Base-by-base conservation (phyloP, 108 stramenopile species). In the Pseudonitzschia multiseries region DNA sequence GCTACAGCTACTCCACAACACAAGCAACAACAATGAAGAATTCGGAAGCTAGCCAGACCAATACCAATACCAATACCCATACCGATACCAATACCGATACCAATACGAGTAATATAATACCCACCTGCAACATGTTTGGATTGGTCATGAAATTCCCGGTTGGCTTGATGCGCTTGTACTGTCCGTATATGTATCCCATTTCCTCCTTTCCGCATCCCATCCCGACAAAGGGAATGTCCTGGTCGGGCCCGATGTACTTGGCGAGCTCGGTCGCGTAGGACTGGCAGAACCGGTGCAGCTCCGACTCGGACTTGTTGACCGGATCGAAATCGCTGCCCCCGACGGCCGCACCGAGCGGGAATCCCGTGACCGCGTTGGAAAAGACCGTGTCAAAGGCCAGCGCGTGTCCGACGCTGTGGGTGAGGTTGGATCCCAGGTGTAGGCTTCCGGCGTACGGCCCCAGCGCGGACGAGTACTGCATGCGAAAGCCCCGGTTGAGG, bases 311-410 rank as follows among this genome's bases (percentile, higher is more conserved):
- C 84, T 98, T 98, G 79, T 92, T 87, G 46, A 84, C 71, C 2
- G 99, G 99, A 75, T 99, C 92, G 68, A 99, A 97, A 78, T 99
- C 97, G 22, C 94, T 64, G 21, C 99, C 99, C 12, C 99, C 99
- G 20, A 88, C 93, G 26, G 96, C 96, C 2, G 95, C 95, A 15
- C 98, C 97, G 36, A 96, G 65, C 61, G 83, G 77, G 69, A 86
- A 89, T 3, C 95, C 96, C 2, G 98, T 97, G 69, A 98, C 75
- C 0, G 93, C 93, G 74, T 99, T 99, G 27, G 88, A 86, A 80
- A 99, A 95, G 73, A 93, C 88, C 26, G 82, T 73, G 68, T 92
- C 90, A 74, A 94, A 96, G 36, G 85, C 93, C 15, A 92, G 68
- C 8, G 88, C 68, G 77, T 94, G 95, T 74, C 93, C 77, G 17